phyloP scores from a whole-genome alignment of 495 filamentous ascomycete species.

The Aspergillus nidulans region DNA sequence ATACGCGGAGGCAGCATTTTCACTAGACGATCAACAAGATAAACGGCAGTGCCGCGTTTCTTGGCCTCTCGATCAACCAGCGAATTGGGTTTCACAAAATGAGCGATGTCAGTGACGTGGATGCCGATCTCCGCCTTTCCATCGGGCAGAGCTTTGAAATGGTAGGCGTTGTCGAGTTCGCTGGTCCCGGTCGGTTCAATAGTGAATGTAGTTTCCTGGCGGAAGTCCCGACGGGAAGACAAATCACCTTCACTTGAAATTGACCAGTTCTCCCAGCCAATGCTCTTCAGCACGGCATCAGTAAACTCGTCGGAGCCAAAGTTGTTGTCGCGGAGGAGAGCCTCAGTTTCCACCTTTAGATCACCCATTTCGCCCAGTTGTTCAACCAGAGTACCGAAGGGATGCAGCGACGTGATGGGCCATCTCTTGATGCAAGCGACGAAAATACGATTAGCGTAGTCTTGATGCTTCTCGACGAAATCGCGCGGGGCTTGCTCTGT shows the following conservation, averaged over 20 bases:
- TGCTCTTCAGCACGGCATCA: conserved; percentile 88
- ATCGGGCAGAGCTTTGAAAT: conserved; percentile 75
- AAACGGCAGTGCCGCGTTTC: conserved; percentile 94
- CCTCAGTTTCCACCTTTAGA: conserved; percentile 94
- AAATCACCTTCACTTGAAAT: conserved; percentile 77
- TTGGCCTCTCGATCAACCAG: conserved; percentile 96
- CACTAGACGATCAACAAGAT: conserved; percentile 86
- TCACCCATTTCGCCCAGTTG: conserved; percentile 97
- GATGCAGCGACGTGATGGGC: conserved; percentile 99
- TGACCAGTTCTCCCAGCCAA: conserved; percentile 88
- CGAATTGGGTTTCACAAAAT: conserved; percentile 95
- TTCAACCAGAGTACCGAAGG: conserved; percentile 95
- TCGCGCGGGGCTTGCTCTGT: conserved; percentile 96
- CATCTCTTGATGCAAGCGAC: conserved; percentile 99
- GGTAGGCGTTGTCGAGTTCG: conserved; percentile 86
- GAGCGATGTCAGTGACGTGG: conserved; percentile 91
- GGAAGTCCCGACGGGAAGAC: conserved; percentile 81
- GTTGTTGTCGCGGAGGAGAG: conserved; percentile 95
- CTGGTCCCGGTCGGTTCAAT: conserved; percentile 80
- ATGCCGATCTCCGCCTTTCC: conserved; percentile 91
- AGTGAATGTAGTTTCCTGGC: conserved; percentile 83
- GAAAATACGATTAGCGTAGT: conserved; percentile 95
- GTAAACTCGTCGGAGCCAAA: conserved; percentile 97
- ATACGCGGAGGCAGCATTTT: conserved; percentile 85
- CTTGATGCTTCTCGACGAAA: conserved; percentile 97